Conservation (phyloP, 108 stramenopile species). For the Fragilaria radians region DNA sequence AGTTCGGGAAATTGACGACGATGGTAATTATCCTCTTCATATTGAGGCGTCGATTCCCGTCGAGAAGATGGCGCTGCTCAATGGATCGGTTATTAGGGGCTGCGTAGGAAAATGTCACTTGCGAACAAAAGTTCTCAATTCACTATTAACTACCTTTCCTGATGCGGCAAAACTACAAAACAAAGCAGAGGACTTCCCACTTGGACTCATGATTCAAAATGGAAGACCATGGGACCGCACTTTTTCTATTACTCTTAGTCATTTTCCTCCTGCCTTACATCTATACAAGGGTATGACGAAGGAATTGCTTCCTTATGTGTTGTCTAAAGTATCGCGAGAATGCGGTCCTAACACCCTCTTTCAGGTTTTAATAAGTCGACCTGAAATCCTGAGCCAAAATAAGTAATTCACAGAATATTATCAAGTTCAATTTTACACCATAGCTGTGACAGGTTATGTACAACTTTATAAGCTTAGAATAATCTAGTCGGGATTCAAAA, state of each 20-base stretch:
- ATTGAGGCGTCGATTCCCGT: constrained; percentile 47
- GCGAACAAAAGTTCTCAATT: constrained; percentile 25
- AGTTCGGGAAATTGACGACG: constrained; percentile 19
- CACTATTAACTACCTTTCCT: constrained; percentile 30
- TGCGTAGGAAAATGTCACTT: constrained; percentile 18
- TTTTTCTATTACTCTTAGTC: constrained; percentile 25
- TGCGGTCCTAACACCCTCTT: constrained; percentile 35
- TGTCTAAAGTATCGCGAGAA: constrained; percentile 26
- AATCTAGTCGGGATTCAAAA: too few relatives aligned
- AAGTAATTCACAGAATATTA: too few relatives aligned
- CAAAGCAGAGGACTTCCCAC: constrained; percentile 31
- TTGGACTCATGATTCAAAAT: constrained; percentile 37
- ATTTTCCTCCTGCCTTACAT: constrained; percentile 39
- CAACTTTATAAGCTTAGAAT: too few relatives aligned
- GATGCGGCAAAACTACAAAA: constrained; percentile 24
- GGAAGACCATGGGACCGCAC: constrained; percentile 31
- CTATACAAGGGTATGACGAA: constrained; percentile 29
- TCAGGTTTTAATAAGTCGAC: constrained; percentile 23
- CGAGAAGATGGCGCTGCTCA: constrained; percentile 42
- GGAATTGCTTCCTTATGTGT: constrained; percentile 12
- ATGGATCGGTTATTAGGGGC: constrained; percentile 6
- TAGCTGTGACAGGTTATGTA: too few relatives aligned
- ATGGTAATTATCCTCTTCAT: constrained; percentile 42
- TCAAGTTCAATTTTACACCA: too few relatives aligned
- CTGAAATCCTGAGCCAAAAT: constrained; percentile 17